phyloP scores from a whole-genome alignment of 352 stramenopile genomes.

The Phytophthora sojae region DNA sequence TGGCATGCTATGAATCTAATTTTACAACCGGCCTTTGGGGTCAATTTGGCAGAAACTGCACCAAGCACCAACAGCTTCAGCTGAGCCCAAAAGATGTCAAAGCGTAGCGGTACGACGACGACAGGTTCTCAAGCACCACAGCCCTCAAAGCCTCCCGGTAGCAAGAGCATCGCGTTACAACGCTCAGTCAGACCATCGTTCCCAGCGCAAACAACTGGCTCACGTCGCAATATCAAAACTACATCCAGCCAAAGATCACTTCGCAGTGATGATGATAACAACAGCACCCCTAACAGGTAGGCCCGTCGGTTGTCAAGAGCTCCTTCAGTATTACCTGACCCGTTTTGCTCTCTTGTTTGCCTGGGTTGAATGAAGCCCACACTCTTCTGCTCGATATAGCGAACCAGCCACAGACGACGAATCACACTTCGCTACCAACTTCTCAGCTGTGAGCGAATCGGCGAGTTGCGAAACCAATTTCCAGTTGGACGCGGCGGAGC shows the following conservation, averaged over 20 bases:
- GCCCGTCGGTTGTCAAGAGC: background rate
- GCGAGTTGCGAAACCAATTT: background rate
- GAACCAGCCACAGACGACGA: slow-evolving; percentile 53
- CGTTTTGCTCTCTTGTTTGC: background rate
- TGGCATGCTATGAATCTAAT: slow-evolving; percentile 4
- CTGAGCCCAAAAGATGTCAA: slow-evolving; percentile 23
- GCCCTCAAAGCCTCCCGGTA: slow-evolving; percentile 26
- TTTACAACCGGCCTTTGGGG: background rate
- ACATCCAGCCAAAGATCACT: background rate
- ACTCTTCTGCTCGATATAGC: slow-evolving; percentile 29
- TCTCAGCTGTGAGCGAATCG: background rate
- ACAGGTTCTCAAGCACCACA: slow-evolving; percentile 11
- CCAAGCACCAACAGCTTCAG: background rate
- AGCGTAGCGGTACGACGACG: slow-evolving; percentile 2
- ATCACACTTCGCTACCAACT: background rate
- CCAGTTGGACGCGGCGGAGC: slow-evolving; percentile 33
- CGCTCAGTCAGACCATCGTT: slow-evolving; percentile 21
- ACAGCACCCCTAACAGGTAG: slow-evolving; percentile 23
- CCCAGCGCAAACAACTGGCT: slow-evolving; percentile 3
- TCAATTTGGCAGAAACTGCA: background rate
- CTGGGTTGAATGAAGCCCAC: slow-evolving; percentile 23
- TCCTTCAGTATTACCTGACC: background rate
- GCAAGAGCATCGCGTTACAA: slow-evolving; percentile 11
- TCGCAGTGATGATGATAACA: slow-evolving; percentile 22
- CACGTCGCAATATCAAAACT: slow-evolving; percentile 21